Conservation (phyloP, 495 filamentous ascomycete genomes). For the Copromyces sp. region DNA sequence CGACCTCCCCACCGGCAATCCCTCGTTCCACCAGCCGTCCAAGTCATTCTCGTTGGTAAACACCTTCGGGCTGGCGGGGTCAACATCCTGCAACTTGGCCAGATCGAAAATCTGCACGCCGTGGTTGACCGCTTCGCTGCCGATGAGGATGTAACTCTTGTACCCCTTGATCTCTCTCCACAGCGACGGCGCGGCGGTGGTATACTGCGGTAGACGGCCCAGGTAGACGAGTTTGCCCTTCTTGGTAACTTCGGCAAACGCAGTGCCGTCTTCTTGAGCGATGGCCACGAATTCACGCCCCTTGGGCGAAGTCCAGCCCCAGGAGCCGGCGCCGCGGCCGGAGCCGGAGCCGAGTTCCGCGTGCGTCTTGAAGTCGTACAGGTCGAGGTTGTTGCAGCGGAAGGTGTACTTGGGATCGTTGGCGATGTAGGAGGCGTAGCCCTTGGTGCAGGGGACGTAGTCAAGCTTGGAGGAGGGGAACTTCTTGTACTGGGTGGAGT, state of each 20-base stretch:
- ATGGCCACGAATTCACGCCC: conserved; percentile 51
- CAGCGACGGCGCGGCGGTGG: conserved; percentile 19
- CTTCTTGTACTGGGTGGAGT: conserved; percentile 26
- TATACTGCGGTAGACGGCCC: conserved; percentile 44
- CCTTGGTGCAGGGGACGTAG: conserved; percentile 35
- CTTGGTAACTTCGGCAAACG: conserved; percentile 44
- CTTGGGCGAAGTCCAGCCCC: conserved; percentile 47
- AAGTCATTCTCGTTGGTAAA: conserved; percentile 25
- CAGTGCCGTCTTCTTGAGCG: conserved; percentile 46
- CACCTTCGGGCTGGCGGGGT: conserved; percentile 17
- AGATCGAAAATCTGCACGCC: conserved; percentile 45
- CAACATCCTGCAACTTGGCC: conserved; percentile 19
- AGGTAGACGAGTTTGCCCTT: conserved; percentile 45
- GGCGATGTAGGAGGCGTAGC: conserved; percentile 30
- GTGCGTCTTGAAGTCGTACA: conserved; percentile 45
- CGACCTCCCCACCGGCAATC: conserved; percentile 28
- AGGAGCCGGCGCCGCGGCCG: conserved; percentile 32
- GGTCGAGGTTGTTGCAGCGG: conserved; percentile 43
- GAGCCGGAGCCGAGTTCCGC: conserved; percentile 35
- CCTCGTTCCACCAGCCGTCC: conserved; percentile 21
- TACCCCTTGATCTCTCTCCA: conserved; percentile 43
- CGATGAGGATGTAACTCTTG: conserved; percentile 38
- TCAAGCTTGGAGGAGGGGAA: conserved; percentile 13
- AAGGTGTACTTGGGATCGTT: conserved; percentile 39
- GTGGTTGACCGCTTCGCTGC: conserved; percentile 37